Percentiles rank a stretch among this genome's conserved stretches.
Conservation (phyloP, 768 basidiomycete genomes). For the Harrya chromipes region DNA sequence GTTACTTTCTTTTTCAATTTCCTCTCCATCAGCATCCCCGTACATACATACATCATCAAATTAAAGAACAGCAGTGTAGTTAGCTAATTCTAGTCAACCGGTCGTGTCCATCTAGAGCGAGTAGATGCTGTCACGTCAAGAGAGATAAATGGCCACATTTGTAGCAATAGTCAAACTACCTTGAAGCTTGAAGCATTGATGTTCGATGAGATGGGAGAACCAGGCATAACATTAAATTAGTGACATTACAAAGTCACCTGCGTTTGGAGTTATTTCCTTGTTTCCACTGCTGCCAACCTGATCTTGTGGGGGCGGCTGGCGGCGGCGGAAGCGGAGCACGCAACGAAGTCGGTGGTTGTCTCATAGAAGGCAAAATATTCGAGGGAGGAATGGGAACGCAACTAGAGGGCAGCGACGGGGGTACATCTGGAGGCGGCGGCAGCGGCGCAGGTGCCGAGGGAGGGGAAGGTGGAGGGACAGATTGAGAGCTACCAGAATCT, state of each 20-base stretch:
- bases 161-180: slow-evolving; percentile 10
- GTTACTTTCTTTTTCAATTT: slow-evolving; percentile 17
- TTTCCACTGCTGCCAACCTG: slow-evolving; percentile 58
- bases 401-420: background rate
- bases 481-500: slow-evolving; percentile 44
- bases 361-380: slow-evolving; percentile 3
- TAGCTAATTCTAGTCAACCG: slow-evolving; percentile 40
- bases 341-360: slow-evolving; percentile 8
- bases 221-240: background rate
- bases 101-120: slow-evolving; percentile 19
- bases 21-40: slow-evolving; percentile 31
- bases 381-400: slow-evolving; percentile 10
- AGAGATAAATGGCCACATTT: background rate
- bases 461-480: slow-evolving; percentile 20
- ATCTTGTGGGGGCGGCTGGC: slow-evolving; percentile 24
- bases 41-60: slow-evolving; percentile 41
- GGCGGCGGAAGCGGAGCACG: slow-evolving; percentile 19
- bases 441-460: slow-evolving; percentile 17
- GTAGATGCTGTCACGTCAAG: slow-evolving; percentile 19
- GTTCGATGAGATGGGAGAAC: background rate
- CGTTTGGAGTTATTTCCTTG: slow-evolving; percentile 20
- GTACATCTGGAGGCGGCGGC: slow-evolving; percentile 17
- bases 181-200: background rate
- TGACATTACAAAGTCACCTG: slow-evolving; percentile 10
- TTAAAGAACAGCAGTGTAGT: slow-evolving; percentile 48